Evolutionary conservation across 2,329 filamentous ascomycete genomes (phyloP).

Genomic region (Rutstroemia sp.): DNA sequence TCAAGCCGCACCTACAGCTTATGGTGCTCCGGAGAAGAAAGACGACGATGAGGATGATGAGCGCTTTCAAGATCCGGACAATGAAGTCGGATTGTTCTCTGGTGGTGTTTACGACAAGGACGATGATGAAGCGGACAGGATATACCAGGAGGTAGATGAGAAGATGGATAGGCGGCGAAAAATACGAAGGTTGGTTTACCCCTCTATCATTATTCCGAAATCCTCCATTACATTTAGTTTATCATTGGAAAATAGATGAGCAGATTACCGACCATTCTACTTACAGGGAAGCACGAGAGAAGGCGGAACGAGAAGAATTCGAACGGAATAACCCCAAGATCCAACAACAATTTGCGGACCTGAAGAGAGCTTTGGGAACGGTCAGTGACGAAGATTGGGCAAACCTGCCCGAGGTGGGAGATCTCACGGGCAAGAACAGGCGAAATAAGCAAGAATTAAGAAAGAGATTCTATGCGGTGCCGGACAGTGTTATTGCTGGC

Average conservation of each 20-base stretch:
- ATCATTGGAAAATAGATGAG: conserved; percentile 59
- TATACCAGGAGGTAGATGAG: conserved; percentile 93
- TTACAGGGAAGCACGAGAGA: conserved; percentile 86
- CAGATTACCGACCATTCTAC: conserved; percentile 70
- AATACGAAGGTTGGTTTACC: conserved; percentile 70
- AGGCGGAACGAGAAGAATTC: conserved; percentile 87
- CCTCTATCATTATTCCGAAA: conserved; percentile 18
- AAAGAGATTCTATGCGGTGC: conserved; percentile 89
- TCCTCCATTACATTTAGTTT: conserved; percentile 50
- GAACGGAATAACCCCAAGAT: conserved; percentile 98
- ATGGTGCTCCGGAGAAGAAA: conserved; percentile 48
- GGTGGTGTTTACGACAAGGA: conserved; percentile 95
- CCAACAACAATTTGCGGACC: conserved; percentile 91
- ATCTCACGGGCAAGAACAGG: conserved; percentile 90
- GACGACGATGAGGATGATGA: conserved; percentile 68
- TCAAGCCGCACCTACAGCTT: conserved; percentile 62
- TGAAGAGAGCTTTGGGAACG: conserved; percentile 82
- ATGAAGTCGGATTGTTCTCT: conserved; percentile 91
- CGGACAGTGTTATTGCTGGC: conserved; percentile 87
- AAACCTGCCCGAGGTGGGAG: conserved; percentile 88
- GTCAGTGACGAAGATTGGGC: conserved; percentile 97
- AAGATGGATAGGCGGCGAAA: conserved; percentile 90
- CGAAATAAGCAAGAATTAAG: conserved; percentile 75
- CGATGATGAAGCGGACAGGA: conserved; percentile 93
- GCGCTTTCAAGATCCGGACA: conserved; percentile 91